Percentiles rank a stretch among this genome's conserved stretches.
Conservation (phyloP, 257 asterid species). For the Solanum rostratum region DNA sequence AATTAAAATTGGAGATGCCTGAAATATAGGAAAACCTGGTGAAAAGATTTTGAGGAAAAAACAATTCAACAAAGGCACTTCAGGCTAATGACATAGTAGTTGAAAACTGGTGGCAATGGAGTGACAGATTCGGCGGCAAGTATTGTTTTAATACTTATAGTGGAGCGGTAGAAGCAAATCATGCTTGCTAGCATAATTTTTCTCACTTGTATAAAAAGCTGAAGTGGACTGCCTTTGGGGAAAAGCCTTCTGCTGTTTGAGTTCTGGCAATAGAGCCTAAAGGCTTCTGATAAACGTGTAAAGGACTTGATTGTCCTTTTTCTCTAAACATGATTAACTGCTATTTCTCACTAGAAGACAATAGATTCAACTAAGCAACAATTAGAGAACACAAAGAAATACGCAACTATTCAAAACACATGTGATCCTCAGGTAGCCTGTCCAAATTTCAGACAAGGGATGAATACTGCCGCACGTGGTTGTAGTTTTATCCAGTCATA, state of each 20-base stretch:
- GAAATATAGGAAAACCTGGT: constrained; percentile 1
- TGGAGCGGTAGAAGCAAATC: background rate
- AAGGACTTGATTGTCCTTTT: background rate
- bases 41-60: background rate
- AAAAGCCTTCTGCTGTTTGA: background rate
- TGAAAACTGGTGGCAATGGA: background rate
- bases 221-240: background rate
- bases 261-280: background rate
- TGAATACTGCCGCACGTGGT: background rate
- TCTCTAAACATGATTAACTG: background rate
- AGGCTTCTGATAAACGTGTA: background rate
- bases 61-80: background rate
- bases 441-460: background rate
- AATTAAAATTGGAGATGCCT: constrained; percentile 80
- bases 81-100: background rate
- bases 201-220: background rate
- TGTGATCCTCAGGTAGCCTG: background rate
- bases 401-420: background rate
- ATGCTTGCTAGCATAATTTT: background rate
- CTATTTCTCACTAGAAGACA: background rate
- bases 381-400: background rate
- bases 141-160: background rate
- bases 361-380: background rate
- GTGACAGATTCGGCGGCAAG: background rate
- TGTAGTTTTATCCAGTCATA: background rate